phyloP scores from a whole-genome alignment of 2,329 filamentous ascomycete species.

The Arthrobotrys pseudoclavata region DNA sequence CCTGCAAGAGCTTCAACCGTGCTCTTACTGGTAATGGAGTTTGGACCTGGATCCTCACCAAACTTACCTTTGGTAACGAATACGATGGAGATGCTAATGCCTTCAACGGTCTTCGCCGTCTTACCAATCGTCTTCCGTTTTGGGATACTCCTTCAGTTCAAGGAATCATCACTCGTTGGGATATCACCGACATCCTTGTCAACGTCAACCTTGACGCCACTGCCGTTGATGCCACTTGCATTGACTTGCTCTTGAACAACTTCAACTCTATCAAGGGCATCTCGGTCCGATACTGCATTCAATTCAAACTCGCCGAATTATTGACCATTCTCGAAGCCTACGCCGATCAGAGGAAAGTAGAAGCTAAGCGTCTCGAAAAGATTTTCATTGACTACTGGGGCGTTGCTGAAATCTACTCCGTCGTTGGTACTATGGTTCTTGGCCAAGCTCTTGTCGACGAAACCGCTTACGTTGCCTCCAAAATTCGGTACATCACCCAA shows the following conservation, averaged over 20 bases:
- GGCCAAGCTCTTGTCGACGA: slow-evolving; percentile 19
- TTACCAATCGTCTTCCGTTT: slow-evolving; percentile 34
- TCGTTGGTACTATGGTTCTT: slow-evolving; percentile 32
- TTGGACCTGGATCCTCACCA: slow-evolving; percentile 46
- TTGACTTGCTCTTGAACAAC: slow-evolving; percentile 25
- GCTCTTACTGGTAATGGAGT: slow-evolving; percentile 24
- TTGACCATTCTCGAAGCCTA: slow-evolving; percentile 22
- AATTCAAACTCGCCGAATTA: slow-evolving; percentile 24
- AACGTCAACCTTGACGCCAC: slow-evolving; percentile 40
- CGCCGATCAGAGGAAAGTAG: neutral
- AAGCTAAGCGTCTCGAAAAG: slow-evolving; percentile 14
- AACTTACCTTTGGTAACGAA: slow-evolving; percentile 33
- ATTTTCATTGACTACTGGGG: slow-evolving; percentile 48
- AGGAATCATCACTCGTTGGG: slow-evolving; percentile 10
- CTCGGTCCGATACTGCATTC: slow-evolving; percentile 41
- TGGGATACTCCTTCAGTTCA: slow-evolving; percentile 33
- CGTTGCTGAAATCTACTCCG: slow-evolving; percentile 36
- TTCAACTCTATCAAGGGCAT: slow-evolving; percentile 19
- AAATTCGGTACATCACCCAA: slow-evolving; percentile 34
- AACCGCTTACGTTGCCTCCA: slow-evolving; percentile 19
- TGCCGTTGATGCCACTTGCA: slow-evolving; percentile 4
- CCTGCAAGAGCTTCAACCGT: slow-evolving; percentile 33
- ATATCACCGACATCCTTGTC: slow-evolving; percentile 7
- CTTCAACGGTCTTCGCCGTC: slow-evolving; percentile 44
- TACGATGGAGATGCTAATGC: slow-evolving; percentile 32